Evolutionary conservation across 108 stramenopile genomes (phyloP).

Genomic region (Aurantiochytrium sp.): DNA sequence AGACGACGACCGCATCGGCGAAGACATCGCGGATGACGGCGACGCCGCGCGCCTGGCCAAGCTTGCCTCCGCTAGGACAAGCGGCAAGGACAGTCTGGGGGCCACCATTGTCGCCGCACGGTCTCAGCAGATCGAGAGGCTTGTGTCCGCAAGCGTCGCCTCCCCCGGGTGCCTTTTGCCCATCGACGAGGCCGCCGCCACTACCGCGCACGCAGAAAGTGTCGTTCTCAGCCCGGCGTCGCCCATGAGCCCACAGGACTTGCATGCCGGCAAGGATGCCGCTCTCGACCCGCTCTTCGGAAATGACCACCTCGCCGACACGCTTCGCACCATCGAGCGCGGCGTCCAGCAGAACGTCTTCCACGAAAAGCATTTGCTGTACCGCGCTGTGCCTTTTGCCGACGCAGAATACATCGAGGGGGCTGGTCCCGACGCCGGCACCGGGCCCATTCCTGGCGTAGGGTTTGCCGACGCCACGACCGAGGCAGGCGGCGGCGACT

Average conservation of each 20-base stretch:
- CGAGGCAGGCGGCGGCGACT: no score
- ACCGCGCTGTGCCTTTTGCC: constrained; percentile 32
- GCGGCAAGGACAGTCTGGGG: neutral
- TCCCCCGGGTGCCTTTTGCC: constrained; percentile 43
- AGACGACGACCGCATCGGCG: no score
- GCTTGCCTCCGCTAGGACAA: no score
- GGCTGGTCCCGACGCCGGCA: neutral
- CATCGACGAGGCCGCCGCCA: constrained; percentile 35
- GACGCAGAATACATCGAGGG: neutral
- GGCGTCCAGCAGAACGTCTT: constrained; percentile 44
- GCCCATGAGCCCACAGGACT: neutral
- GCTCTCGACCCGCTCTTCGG: neutral
- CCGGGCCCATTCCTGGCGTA: no score
- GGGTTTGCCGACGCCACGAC: no score
- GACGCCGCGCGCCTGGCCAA: no score
- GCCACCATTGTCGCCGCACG: neutral
- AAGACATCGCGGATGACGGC: no score
- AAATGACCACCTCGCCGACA: neutral
- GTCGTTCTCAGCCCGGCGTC: constrained; percentile 28
- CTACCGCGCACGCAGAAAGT: constrained; percentile 25
- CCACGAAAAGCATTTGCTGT: constrained; percentile 35
- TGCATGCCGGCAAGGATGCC: neutral
- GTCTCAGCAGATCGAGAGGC: neutral
- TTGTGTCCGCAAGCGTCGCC: neutral
- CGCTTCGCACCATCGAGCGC: constrained; percentile 38